phyloP scores from a whole-genome alignment of 2,329 filamentous ascomycete species.

The Aureobasidium pullulans region DNA sequence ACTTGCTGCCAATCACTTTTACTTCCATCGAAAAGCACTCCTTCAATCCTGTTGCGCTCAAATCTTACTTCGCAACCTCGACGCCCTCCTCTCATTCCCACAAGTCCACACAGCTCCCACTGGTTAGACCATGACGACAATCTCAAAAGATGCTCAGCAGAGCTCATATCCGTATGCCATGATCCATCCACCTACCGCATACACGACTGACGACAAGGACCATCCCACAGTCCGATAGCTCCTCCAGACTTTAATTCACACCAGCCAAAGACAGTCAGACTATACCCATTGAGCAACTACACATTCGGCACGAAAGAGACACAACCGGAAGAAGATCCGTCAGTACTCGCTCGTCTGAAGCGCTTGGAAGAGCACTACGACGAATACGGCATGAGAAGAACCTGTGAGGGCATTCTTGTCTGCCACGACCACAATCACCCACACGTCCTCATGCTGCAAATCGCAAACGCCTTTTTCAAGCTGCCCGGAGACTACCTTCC shows the following conservation, averaged over 20 bases:
- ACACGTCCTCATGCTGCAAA: constrained; percentile 97
- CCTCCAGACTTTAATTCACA: constrained; percentile 73
- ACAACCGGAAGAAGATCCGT: constrained; percentile 95
- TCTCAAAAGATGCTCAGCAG: constrained; percentile 67
- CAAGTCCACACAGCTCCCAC: background rate
- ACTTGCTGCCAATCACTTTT: background rate
- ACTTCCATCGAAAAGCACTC: background rate
- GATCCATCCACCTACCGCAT: background rate
- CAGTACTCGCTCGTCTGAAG: constrained; percentile 84
- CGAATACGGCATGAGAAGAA: constrained; percentile 89
- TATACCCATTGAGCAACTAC: constrained; percentile 96
- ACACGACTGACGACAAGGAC: background rate
- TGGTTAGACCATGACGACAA: constrained; percentile 63
- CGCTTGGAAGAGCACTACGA: constrained; percentile 93
- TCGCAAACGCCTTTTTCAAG: constrained; percentile 99
- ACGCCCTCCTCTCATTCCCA: background rate
- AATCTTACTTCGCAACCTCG: too few species aligned
- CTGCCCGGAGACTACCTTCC: constrained; percentile 91
- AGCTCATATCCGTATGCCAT: constrained; percentile 59
- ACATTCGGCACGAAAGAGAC: constrained; percentile 98
- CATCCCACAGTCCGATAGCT: constrained; percentile 54
- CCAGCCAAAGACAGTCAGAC: constrained; percentile 80
- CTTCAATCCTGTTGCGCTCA: background rate
- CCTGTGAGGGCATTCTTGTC: constrained; percentile 92
- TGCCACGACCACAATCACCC: constrained; percentile 99